Evolutionary conservation across 495 filamentous ascomycete genomes (phyloP), one percentile per base, ranked within the genome.

Genomic region (Penicillium riverlandense): DNA sequence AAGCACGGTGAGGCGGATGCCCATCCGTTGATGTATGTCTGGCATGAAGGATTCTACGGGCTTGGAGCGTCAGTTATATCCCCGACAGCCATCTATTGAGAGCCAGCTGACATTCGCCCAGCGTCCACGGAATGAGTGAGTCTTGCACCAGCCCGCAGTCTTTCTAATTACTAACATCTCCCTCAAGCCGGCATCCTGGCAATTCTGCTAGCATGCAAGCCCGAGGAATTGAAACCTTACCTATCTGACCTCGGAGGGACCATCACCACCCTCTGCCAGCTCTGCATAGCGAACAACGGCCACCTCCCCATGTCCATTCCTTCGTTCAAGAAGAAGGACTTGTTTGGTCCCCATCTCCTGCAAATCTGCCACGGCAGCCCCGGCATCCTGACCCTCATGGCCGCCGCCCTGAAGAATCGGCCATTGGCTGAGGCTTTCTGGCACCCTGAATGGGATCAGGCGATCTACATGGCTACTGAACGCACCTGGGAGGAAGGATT

Each of bases 331-430:
- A 16, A 16, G 43, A 9, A 45, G n/a, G n/a, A 40, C 30, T 40
- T 41, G 2, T 35, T 41, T 29, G 22, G 43, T 13, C 62, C 65
- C 11, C 62, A 54, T 28, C 53, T 71, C 15, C 64, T 76, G 6
- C 70, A 76, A 38, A 55, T 75, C 16, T 75, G 71, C 38, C 72
- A 76, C 36, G 69, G 71, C 1, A 60, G 59, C 36, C 72, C 73
- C 1, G 66, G 67, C 0, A 39, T 71, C 2, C 54, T 74, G 7
- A 43, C 66, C 7, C 54, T 74, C 6, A 40, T 74, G 15, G 58
- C 54, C 1, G 52, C 56, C 8, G 67, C 62, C 5, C 55, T 63
- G 37, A 59, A 61, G 22, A 58, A 62, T 15, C 13, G n/a, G 4
- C 27, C 37, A 6, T 36, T 73, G 8, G 44, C 59, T 14, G 32